Evolutionary conservation across 2,329 filamentous ascomycete genomes (phyloP).

Genomic region (Trichoderma harzianum): DNA sequence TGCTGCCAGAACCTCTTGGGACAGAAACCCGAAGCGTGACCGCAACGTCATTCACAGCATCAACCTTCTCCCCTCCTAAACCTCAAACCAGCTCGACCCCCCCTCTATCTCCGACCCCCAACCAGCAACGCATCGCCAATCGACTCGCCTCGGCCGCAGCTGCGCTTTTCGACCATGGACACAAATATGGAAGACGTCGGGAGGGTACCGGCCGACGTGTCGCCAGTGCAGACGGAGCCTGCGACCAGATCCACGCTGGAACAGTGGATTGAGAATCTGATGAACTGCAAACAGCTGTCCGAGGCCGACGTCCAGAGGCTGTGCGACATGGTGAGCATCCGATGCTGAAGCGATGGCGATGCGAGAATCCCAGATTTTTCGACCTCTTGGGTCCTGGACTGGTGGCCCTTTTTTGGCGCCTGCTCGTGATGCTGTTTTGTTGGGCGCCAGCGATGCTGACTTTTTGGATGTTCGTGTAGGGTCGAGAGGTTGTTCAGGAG

Average conservation of each 20-base stretch:
- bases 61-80: slow-evolving; percentile 16
- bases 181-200: slow-evolving; percentile 99
- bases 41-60: slow-evolving; percentile 30
- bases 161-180: slow-evolving; percentile 61
- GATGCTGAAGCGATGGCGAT: not conserved
- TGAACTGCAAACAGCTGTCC: slow-evolving; percentile 96
- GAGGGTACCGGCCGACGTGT: slow-evolving; percentile 76
- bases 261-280: slow-evolving; percentile 97
- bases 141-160: not conserved
- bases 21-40: slow-evolving; percentile 21
- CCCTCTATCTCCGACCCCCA: not conserved
- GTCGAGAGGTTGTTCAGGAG: slow-evolving; percentile 91
- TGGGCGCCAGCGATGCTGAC: slow-evolving; percentile 9
- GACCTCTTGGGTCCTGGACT: not conserved
- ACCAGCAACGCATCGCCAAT: not conserved
- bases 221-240: slow-evolving; percentile 70
- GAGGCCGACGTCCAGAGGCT: slow-evolving; percentile 93
- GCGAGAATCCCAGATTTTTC: not conserved
- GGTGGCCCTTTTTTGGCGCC: not conserved
- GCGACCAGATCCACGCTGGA: slow-evolving; percentile 90
- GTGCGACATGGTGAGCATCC: slow-evolving; percentile 79
- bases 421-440: not conserved
- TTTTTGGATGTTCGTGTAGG: slow-evolving; percentile 49
- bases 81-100: slow-evolving; percentile 17
- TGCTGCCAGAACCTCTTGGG: slow-evolving; percentile 18